Evolutionary conservation across 2,329 filamentous ascomycete species (phyloP), one percentile per base, ranked within the genome.

Genomic region (Fusarium falciforme): DNA sequence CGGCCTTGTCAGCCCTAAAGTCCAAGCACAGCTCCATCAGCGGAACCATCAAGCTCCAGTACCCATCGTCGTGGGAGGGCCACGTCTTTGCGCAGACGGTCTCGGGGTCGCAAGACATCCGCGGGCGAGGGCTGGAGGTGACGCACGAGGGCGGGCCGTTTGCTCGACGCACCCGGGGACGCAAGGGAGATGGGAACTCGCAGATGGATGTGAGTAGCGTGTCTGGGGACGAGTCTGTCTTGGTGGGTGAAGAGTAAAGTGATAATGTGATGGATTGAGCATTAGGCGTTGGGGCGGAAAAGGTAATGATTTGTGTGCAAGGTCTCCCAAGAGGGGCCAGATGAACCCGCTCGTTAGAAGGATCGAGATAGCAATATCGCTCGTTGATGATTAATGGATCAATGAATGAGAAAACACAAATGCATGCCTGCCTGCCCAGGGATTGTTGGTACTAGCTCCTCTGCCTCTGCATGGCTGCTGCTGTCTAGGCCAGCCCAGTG

Each of bases 61-160:
- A 88, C 72, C 88, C 89, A 0, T 76, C 75, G 25, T 80, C 83
- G 3, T 90, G 88, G 89, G 84, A 86, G 71, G 89, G 89, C 16
- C 71, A 73, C 22, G 78, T 89, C 36, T 70, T 70, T 11, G 83
- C 85, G 14, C 65, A 82, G 67, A 82, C 83, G 20, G 79, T 85
- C 17, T 83, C 83, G 27, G 87, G 87, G 3, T 71, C 64, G 11
- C 79, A 89, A 33, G 62, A 67, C 2, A 79, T 85, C 9, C 69
- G 61, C 22, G 88, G 88, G 16, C 80, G 84, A 44, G 87, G 82
- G 17, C 81, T 90, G 14, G 71, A 80, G 61, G 73, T 87, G 4
- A 78, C 77, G 4, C 70, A 75, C 2, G 81, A 80, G 77, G 80
- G 80, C 5, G 80, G 82, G 2, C 72, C 59, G 38, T 68, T 82